Percentiles rank a stretch among this genome's conserved stretches.
phyloP scores from a whole-genome alignment of 2,329 filamentous ascomycete species.

The Calonectria fujianensis region DNA sequence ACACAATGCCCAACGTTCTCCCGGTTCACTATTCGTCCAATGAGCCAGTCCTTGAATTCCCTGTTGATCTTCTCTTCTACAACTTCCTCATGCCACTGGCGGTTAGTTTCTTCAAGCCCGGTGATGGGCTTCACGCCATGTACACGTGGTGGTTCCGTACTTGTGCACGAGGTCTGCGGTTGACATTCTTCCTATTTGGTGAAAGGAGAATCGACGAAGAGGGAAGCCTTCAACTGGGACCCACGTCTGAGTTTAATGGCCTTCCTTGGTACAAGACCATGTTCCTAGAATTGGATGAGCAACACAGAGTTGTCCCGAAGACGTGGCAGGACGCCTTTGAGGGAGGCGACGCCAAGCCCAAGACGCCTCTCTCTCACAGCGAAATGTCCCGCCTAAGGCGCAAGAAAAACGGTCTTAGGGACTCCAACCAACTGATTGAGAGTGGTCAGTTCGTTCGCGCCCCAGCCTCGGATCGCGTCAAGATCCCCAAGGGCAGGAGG shows the following conservation, averaged over 20 bases:
- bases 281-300: slow-evolving; percentile 68
- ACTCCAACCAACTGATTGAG: slow-evolving; percentile 73
- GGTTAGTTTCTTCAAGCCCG: slow-evolving; percentile 88
- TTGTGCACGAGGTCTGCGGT: slow-evolving; percentile 85
- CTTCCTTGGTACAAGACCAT: slow-evolving; percentile 64
- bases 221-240: slow-evolving; percentile 74
- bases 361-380: slow-evolving; percentile 58
- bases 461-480: slow-evolving; percentile 96
- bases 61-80: slow-evolving; percentile 94
- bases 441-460: slow-evolving; percentile 91
- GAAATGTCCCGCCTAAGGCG: slow-evolving; percentile 61
- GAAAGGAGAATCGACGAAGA: slow-evolving; percentile 89
- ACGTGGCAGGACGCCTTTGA: slow-evolving; percentile 76
- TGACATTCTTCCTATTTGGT: slow-evolving; percentile 96
- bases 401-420: slow-evolving; percentile 68
- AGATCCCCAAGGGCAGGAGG: slow-evolving; percentile 87
- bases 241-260: slow-evolving; percentile 56
- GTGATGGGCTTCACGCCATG: slow-evolving; percentile 87
- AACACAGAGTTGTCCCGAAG: slow-evolving; percentile 68
- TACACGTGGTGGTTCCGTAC: slow-evolving; percentile 98
- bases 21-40: slow-evolving; percentile 96
- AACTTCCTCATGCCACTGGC: slow-evolving; percentile 96
- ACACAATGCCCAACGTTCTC: slow-evolving; percentile 81
- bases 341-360: slow-evolving; percentile 67
- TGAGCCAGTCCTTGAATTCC: slow-evolving; percentile 94